These are phyloP conservation scores for Elongisporangium anandrum DNA, from an alignment of 352 stramenopile species.

Conservation along the genomic window DNA sequence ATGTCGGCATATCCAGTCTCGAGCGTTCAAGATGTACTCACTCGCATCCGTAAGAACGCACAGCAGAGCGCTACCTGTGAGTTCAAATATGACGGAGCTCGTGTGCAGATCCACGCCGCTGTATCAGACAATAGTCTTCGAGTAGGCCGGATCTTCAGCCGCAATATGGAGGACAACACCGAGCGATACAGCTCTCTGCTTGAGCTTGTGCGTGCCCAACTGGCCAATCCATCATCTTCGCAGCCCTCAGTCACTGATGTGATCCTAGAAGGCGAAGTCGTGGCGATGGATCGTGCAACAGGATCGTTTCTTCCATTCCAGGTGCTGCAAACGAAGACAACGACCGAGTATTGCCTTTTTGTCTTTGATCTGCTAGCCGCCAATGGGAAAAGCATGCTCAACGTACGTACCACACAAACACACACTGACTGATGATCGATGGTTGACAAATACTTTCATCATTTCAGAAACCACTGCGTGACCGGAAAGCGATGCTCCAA, in stretches of 20 bases:
- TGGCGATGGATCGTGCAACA: conserved; percentile 54
- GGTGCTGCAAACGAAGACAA: conserved; percentile 70
- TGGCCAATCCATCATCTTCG: neutral
- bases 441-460: neutral
- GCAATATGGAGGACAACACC: conserved; percentile 81
- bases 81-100: conserved; percentile 83
- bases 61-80: conserved; percentile 50
- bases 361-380: conserved; percentile 68
- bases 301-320: conserved; percentile 65
- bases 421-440: neutral
- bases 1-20: conserved; percentile 76
- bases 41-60: conserved; percentile 37
- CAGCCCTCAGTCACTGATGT: conserved; percentile 29
- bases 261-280: conserved; percentile 75
- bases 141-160: conserved; percentile 66
- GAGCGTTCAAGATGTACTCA: conserved; percentile 45
- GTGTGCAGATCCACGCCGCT: conserved; percentile 66
- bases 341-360: conserved; percentile 74
- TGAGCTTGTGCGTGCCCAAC: conserved; percentile 15
- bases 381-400: conserved; percentile 40
- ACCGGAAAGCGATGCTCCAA: conserved; percentile 39
- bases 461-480: conserved; percentile 28
- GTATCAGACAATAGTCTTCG: neutral
- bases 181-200: conserved; percentile 59
- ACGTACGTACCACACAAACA: conserved; percentile 15